A percentile compares a stretch with the other conserved stretches of the same genome.
These are phyloP conservation scores for Phytophthora boehmeriae DNA, from an alignment of 352 stramenopile species.

Conservation along the genomic window DNA sequence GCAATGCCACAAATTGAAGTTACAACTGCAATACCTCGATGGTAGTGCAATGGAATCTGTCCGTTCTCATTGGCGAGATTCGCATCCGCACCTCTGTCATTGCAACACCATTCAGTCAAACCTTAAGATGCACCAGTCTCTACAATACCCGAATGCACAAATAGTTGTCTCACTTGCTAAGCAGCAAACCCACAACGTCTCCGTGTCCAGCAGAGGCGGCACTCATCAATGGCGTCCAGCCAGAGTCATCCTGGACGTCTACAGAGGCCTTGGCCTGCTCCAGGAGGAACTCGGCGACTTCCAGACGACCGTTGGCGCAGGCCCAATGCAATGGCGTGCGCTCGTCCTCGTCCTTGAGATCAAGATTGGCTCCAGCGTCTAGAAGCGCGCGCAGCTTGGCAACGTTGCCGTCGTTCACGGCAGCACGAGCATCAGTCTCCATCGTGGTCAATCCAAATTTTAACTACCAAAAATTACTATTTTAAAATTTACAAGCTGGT, in stretches of 20 bases:
- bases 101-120: slow-evolving; percentile 5
- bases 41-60: slow-evolving; percentile 78
- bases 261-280: slow-evolving; percentile 38
- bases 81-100: slow-evolving; percentile 55
- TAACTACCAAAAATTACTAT: too few relatives aligned
- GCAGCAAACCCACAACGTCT: slow-evolving; percentile 56
- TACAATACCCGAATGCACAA: background rate
- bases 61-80: slow-evolving; percentile 77
- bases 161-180: slow-evolving; percentile 45
- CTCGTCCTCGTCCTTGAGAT: slow-evolving; percentile 74
- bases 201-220: slow-evolving; percentile 65
- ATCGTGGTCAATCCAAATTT: slow-evolving; percentile 16
- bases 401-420: slow-evolving; percentile 37
- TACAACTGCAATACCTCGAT: slow-evolving; percentile 47
- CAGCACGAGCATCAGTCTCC: slow-evolving; percentile 34
- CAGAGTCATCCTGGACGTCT: slow-evolving; percentile 74
- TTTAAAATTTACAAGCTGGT: too few relatives aligned
- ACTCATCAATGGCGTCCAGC: slow-evolving; percentile 83
- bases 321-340: slow-evolving; percentile 79
- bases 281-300: slow-evolving; percentile 69
- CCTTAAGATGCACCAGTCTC: slow-evolving; percentile 2
- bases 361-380: slow-evolving; percentile 33
- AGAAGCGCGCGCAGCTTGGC: slow-evolving; percentile 37
- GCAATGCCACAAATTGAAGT: background rate
- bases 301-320: slow-evolving; percentile 43